A percentile compares a stretch with the other conserved stretches of the same genome.
These are phyloP conservation scores for Parathielavia hyrcaniae DNA, from an alignment of 495 filamentous ascomycete species.

Conservation along the genomic window DNA sequence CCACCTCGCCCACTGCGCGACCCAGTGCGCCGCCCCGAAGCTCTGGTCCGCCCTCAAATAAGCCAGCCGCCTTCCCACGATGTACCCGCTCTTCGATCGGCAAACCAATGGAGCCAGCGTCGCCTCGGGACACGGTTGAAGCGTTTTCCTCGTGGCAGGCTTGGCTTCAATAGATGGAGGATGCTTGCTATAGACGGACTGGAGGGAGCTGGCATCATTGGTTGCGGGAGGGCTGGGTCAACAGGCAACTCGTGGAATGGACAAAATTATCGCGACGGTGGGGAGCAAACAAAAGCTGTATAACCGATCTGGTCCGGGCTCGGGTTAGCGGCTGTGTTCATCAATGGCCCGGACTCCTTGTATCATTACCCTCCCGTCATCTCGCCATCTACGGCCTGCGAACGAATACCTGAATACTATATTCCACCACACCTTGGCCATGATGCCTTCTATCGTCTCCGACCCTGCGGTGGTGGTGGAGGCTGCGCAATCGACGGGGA, in stretches of 20 bases:
- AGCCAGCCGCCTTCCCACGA: conserved; percentile 25
- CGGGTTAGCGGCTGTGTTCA: not conserved
- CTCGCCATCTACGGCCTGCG: not conserved
- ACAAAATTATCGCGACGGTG: not conserved
- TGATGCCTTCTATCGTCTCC: no score
- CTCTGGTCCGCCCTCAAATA: conserved; percentile 88
- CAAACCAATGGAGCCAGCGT: conserved; percentile 6
- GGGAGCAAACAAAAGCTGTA: not conserved
- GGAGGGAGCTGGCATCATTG: not conserved
- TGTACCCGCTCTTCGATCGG: conserved; percentile 1
- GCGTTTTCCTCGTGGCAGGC: conserved; percentile 9
- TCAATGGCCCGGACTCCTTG: conserved; percentile 15
- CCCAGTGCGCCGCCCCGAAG: conserved; percentile 88
- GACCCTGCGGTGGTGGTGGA: no score
- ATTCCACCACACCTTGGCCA: no score
- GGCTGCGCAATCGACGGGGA: no score
- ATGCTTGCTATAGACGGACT: conserved; percentile 11
- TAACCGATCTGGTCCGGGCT: not conserved
- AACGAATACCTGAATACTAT: not conserved
- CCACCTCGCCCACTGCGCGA: conserved; percentile 93
- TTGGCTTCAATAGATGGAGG: conserved; percentile 16
- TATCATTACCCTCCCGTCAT: conserved; percentile 26
- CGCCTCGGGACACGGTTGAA: conserved; percentile 12
- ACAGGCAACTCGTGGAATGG: not conserved
- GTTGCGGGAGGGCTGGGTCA: not conserved